Base-by-base conservation (phyloP, 495 filamentous ascomycete species). In the Stereocaulon alpinum region DNA sequence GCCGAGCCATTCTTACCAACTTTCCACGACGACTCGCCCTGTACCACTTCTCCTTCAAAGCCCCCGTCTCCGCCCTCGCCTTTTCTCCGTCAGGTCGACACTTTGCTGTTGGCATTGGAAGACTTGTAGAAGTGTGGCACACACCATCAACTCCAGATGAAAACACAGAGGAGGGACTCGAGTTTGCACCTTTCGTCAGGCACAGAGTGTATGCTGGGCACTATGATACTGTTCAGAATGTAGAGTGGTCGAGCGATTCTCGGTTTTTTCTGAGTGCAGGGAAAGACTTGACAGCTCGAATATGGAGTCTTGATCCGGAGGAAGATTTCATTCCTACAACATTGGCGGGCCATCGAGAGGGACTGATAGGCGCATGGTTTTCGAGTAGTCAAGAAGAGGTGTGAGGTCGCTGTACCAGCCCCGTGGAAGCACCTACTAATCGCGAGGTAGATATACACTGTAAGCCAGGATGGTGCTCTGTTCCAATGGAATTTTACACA, bases 171-270 rank as follows among this genome's bases (percentile, higher is more conserved):
- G 93, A 91, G 59, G 91, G 90, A 56, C 76, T 96, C 60, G 90
- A 97, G 63, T 97, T 95, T 72, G 91, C 94, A 11, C 93, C 93
- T 1, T 97, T 98, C 63, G 82, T 95, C 42, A 76, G 89, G 49
- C 89, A 97, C 72, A 82, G 89, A 53, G 84, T 86, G 44, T 88
- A 95, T 62, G 82, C 86, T 40, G 87, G 88, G 1, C 93, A 98
- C 70, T 94, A 90, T 62, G 93, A 96, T 69, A 78, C 77, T 30
- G 85, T 97, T 24, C 82, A 85, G 40, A 84, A 81, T 67, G 86
- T 98, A 55, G 84, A 93, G 68, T 98, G 93, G 93, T 95, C 92
- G 12, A 83, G 82, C 67, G 93, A 98, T 73, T 96, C 93, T 17
- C 78, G 91, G 40, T 98, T 98, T 76, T 87, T 97, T 68, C 74